Percentiles rank a stretch among this genome's conserved stretches.
phyloP scores from a whole-genome alignment of 495 filamentous ascomycete genomes.

The Hypoxylon lenormandii region DNA sequence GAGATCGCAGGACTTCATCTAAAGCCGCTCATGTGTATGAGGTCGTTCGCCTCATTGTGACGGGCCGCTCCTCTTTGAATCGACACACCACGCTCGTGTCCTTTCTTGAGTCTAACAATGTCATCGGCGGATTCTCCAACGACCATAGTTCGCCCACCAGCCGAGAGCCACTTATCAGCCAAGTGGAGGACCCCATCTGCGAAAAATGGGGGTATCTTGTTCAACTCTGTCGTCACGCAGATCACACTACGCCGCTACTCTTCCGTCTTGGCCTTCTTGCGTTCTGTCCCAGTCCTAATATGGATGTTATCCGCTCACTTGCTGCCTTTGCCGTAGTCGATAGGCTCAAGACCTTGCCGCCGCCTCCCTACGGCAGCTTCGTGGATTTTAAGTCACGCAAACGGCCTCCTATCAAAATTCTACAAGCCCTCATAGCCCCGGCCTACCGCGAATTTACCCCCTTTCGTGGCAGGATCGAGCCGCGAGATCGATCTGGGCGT shows the following conservation, averaged over 20 bases:
- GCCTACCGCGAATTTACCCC: constrained; percentile 26
- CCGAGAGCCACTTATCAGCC: constrained; percentile 47
- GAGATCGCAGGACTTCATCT: constrained; percentile 33
- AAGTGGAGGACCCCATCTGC: constrained; percentile 52
- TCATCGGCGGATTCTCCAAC: constrained; percentile 53
- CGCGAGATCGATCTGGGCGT: constrained; percentile 26
- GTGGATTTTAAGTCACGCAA: constrained; percentile 48
- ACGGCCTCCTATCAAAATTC: constrained; percentile 47
- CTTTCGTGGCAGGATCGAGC: background rate
- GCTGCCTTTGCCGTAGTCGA: constrained; percentile 48
- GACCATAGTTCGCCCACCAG: constrained; percentile 26
- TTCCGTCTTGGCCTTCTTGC: constrained; percentile 49
- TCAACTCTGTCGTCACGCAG: constrained; percentile 44
- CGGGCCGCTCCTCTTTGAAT: constrained; percentile 34
- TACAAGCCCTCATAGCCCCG: constrained; percentile 36
- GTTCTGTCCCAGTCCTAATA: constrained; percentile 43
- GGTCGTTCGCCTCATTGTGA: constrained; percentile 48
- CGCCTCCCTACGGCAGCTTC: constrained; percentile 48
- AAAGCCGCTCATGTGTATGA: constrained; percentile 49
- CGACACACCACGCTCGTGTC: constrained; percentile 38
- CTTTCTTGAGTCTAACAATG: constrained; percentile 45
- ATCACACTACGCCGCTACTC: constrained; percentile 40
- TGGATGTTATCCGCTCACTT: constrained; percentile 48
- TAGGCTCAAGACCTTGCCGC: constrained; percentile 42
- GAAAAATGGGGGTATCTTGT: constrained; percentile 57